phyloP scores from a whole-genome alignment of 2,329 filamentous ascomycete species.

The Pestalotiopsis sp. region DNA sequence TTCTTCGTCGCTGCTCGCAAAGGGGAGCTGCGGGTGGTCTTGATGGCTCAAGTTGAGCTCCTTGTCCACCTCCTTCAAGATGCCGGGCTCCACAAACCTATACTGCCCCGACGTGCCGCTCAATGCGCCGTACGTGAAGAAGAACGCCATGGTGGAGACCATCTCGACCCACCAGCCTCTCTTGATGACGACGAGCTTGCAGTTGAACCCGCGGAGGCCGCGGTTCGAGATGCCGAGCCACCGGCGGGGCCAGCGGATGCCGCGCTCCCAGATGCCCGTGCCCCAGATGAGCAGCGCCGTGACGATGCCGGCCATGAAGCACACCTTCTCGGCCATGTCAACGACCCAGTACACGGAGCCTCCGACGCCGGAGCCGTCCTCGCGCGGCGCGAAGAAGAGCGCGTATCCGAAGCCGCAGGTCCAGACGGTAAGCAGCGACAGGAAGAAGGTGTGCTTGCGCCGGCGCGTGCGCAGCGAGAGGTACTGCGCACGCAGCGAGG shows the following conservation, averaged over 20 bases:
- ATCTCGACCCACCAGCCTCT: conserved; percentile 81
- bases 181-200: conserved; percentile 89
- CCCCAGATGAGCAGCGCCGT: conserved; percentile 88
- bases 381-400: conserved; percentile 91
- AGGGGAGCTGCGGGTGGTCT: conserved; percentile 41
- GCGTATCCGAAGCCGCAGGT: conserved; percentile 84
- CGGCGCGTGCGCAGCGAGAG: conserved; percentile 85
- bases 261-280: conserved; percentile 94
- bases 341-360: conserved; percentile 97
- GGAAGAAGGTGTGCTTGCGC: conserved; percentile 91
- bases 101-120: conserved; percentile 72
- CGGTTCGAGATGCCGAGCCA: conserved; percentile 91
- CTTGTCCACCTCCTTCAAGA: conserved; percentile 63
- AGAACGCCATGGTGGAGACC: conserved; percentile 72
- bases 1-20: conserved; percentile 56
- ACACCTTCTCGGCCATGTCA: conserved; percentile 87
- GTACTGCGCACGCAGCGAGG: conserved; percentile 89
- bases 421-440: conserved; percentile 80
- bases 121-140: conserved; percentile 75
- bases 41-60: conserved; percentile 52
- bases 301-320: conserved; percentile 86
- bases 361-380: conserved; percentile 88
- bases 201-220: conserved; percentile 89
- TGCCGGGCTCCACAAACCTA: conserved; percentile 71
- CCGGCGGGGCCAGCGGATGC: conserved; percentile 88